Evolutionary conservation across 225 moss, liverwort and hornwort species (phyloP).

Genomic region (Ulota crispa): DNA sequence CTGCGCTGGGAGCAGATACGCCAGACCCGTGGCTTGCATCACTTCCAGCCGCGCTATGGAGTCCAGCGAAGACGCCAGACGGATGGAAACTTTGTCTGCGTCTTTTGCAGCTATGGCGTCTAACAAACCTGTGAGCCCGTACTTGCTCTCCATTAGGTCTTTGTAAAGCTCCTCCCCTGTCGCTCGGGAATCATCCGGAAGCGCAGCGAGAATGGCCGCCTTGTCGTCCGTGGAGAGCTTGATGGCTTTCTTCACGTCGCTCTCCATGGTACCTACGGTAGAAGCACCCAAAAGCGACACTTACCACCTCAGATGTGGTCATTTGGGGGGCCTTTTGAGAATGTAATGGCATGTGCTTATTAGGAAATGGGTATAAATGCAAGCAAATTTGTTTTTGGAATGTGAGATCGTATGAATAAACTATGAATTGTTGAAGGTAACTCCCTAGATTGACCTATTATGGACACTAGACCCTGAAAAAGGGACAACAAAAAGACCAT

Average conservation of each 20-base stretch:
- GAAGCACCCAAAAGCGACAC: too few relatives aligned
- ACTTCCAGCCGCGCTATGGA: slow-evolving; percentile 69
- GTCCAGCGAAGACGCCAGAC: slow-evolving; percentile 73
- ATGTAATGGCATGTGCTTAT: too few relatives aligned
- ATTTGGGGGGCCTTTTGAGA: too few relatives aligned
- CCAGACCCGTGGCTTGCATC: slow-evolving; percentile 85
- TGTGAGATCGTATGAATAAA: too few relatives aligned
- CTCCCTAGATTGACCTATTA: too few relatives aligned
- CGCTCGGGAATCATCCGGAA: slow-evolving; percentile 59
- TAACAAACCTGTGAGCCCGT: slow-evolving; percentile 63
- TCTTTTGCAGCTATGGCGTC: slow-evolving; percentile 86
- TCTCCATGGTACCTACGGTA: slow-evolving; percentile 76
- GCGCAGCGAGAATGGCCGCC: slow-evolving; percentile 62
- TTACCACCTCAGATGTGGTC: too few relatives aligned
- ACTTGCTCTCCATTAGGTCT: slow-evolving; percentile 59
- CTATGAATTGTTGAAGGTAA: too few relatives aligned
- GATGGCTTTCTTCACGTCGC: slow-evolving; percentile 84
- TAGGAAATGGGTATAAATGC: too few relatives aligned
- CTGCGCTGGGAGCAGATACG: slow-evolving; percentile 71
- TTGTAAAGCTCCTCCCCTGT: slow-evolving; percentile 73
- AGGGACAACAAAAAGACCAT: too few relatives aligned
- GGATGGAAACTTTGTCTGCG: slow-evolving; percentile 89
- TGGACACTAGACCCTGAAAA: too few relatives aligned
- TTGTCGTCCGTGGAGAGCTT: slow-evolving; percentile 75
- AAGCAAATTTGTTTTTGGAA: too few relatives aligned